phyloP scores from a whole-genome alignment of 164 flowering plant genomes.

The Euptelea pleiosperma region DNA sequence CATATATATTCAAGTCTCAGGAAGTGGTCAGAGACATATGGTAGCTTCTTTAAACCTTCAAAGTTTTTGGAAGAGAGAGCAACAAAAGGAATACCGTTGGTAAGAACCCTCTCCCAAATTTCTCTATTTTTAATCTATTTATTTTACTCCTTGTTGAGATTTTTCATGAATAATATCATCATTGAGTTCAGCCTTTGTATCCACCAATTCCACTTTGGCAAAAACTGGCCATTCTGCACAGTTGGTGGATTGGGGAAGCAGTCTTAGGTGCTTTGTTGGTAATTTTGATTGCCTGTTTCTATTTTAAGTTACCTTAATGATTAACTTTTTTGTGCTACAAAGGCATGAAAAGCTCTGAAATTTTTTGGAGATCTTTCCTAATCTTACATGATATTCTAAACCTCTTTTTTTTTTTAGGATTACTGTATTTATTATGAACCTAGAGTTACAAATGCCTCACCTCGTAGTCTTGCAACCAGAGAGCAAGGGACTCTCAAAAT shows the following conservation, averaged over 20 bases:
- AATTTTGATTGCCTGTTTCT: no score
- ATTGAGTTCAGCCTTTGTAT: neutral
- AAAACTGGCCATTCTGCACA: neutral
- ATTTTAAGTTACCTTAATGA: no score
- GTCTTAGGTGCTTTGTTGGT: neutral
- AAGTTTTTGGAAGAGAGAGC: conserved; percentile 87
- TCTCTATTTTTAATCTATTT: neutral
- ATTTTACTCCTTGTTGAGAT: neutral
- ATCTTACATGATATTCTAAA: no score
- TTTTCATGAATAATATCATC: neutral
- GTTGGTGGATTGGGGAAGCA: neutral
- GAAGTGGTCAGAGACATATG: conserved; percentile 70
- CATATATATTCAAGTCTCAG: conserved; percentile 61
- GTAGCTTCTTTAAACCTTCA: conserved; percentile 80
- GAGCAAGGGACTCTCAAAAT: no score
- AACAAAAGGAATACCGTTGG: conserved; percentile 70
- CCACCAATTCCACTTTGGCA: neutral
- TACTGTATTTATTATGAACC: no score
- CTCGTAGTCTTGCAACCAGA: no score
- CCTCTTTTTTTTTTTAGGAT: no score
- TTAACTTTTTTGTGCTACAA: no score
- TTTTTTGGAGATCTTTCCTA: no score
- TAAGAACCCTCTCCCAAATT: conserved; percentile 25
- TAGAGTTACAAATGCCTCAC: no score
- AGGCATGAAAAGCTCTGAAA: no score